Evolutionary conservation across 306 rosid species (phyloP).

Genomic region (Castanea mollissima): DNA sequence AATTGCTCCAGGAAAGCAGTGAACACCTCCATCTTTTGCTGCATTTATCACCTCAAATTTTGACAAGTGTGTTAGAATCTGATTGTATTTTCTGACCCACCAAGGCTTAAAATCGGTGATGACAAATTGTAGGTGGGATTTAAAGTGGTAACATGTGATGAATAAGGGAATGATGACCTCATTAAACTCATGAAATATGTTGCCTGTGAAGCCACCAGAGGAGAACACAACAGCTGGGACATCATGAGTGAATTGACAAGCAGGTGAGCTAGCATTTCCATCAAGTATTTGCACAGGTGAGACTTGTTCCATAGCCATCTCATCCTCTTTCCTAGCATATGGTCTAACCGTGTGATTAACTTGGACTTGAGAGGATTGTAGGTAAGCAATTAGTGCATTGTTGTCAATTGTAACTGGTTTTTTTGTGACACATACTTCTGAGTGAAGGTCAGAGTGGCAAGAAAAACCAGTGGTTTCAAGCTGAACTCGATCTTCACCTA

Average conservation of each 20-base stretch:
- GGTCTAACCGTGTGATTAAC: conserved; percentile 21
- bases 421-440: conserved; percentile 23
- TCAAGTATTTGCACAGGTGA: conserved; percentile 16
- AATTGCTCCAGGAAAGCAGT: conserved; percentile 33
- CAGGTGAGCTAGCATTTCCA: conserved; percentile 11
- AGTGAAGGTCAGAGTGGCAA: conserved; percentile 34
- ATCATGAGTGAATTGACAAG: conserved; percentile 23
- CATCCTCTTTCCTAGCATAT: conserved; percentile 31
- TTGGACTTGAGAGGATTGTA: conserved; percentile 13
- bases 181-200: conserved; percentile 37
- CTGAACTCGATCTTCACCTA: conserved; percentile 26
- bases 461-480: conserved; percentile 27
- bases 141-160: conserved; percentile 31
- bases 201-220: conserved; percentile 37
- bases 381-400: conserved; percentile 12
- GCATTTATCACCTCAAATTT: conserved; percentile 23
- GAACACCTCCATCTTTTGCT: conserved; percentile 14
- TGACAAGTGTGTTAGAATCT: conserved; percentile 29
- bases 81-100: conserved; percentile 33
- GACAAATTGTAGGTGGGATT: conserved; percentile 26
- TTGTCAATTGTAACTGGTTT: conserved; percentile 22
- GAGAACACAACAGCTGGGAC: conserved; percentile 35
- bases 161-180: conserved; percentile 35
- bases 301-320: conserved; percentile 15
- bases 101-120: conserved; percentile 24